phyloP scores from a whole-genome alignment of 148 eudicot species.

The Fagopyrum homotropicum region DNA sequence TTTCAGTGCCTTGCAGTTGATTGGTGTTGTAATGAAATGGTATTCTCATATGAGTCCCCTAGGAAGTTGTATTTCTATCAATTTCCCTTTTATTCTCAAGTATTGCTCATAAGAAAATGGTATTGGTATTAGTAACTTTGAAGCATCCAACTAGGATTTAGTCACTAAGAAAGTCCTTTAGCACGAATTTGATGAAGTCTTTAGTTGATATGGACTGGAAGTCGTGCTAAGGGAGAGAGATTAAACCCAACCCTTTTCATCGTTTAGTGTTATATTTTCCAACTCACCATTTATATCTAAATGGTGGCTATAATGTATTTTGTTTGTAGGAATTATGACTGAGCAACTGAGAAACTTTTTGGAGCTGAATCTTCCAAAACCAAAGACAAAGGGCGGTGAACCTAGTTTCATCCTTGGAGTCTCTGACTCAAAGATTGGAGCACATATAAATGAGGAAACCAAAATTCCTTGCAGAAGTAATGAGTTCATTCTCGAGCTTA shows the following conservation, averaged over 20 bases:
- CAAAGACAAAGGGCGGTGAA: conserved; percentile 59
- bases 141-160: too few relatives aligned
- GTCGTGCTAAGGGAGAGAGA: neutral
- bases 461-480: conserved; percentile 81
- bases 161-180: too few relatives aligned
- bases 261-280: neutral
- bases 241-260: neutral
- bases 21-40: neutral
- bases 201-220: neutral
- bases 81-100: too few relatives aligned
- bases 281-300: neutral
- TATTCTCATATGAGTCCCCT: neutral
- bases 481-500: conserved; percentile 76
- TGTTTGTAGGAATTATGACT: conserved; percentile 69
- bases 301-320: neutral
- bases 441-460: conserved; percentile 68
- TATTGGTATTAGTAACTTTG: too few relatives aligned
- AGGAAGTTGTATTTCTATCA: neutral
- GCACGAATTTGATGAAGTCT: neutral
- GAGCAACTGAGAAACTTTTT: conserved; percentile 71
- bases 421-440: conserved; percentile 77
- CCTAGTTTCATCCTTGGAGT: conserved; percentile 69
- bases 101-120: too few relatives aligned
- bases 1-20: neutral
- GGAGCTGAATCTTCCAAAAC: conserved; percentile 60